A percentile compares a stretch with the other conserved stretches of the same genome.
Conservation (phyloP, 805 yeast species). For the Wickerhamomyces strasburgensis region DNA sequence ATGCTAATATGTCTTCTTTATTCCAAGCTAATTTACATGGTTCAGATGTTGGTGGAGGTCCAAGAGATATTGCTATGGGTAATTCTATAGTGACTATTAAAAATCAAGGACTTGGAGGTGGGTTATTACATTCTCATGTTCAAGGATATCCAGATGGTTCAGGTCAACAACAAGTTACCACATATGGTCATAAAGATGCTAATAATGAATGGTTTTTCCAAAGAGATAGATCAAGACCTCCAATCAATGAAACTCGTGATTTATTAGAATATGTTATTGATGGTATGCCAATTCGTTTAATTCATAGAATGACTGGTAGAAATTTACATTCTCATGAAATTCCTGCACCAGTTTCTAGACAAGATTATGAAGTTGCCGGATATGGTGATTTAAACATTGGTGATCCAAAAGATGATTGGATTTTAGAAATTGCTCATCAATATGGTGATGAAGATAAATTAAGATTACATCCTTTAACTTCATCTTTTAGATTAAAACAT, state of each 20-base stretch:
- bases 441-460: constrained; percentile 46
- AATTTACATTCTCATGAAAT: constrained; percentile 72
- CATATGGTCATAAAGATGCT: constrained; percentile 68
- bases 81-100: constrained; percentile 40
- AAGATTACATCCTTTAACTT: constrained; percentile 71
- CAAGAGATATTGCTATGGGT: constrained; percentile 62
- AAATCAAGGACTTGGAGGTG: constrained; percentile 73
- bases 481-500: constrained; percentile 74
- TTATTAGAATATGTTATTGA: constrained; percentile 35
- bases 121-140: constrained; percentile 68
- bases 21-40: constrained; percentile 76
- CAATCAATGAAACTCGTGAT: constrained; percentile 24
- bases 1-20: constrained; percentile 70
- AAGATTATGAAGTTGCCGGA: constrained; percentile 76
- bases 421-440: constrained; percentile 63
- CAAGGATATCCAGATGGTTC: constrained; percentile 76
- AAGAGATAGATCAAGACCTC: constrained; percentile 46
- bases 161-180: constrained; percentile 72
- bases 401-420: constrained; percentile 75
- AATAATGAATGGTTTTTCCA: constrained; percentile 69
- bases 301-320: constrained; percentile 56
- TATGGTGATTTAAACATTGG: constrained; percentile 65
- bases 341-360: constrained; percentile 57
- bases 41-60: constrained; percentile 56
- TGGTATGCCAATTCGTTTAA: constrained; percentile 57